Percentiles rank a stretch among this genome's conserved stretches.
These are phyloP conservation scores for Solanum chilense DNA, from an alignment of 257 asterid species.

Conservation along the genomic window DNA sequence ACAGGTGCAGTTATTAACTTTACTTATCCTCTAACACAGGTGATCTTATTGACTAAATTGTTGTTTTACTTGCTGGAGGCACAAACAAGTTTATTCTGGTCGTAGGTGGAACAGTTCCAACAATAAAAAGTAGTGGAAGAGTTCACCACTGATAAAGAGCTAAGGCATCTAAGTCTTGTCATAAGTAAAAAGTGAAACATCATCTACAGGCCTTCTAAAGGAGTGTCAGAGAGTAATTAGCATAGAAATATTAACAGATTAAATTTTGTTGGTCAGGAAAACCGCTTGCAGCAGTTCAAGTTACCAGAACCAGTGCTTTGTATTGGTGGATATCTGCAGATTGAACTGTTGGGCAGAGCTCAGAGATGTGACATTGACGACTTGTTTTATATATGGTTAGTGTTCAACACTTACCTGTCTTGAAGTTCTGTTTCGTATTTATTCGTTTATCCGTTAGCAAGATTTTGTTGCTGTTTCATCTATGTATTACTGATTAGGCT, in stretches of 20 bases:
- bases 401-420: neutral
- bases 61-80: neutral
- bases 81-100: neutral
- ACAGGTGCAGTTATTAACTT: slow-evolving; percentile 3
- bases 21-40: neutral
- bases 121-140: neutral
- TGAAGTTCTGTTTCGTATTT: neutral
- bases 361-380: slow-evolving; percentile 58
- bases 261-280: slow-evolving; percentile 40
- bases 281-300: slow-evolving; percentile 65
- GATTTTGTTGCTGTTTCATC: neutral
- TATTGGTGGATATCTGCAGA: slow-evolving; percentile 63
- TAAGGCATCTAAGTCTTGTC: neutral
- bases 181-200: neutral
- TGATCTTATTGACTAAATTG: neutral
- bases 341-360: slow-evolving; percentile 61
- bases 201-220: neutral
- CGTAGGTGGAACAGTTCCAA: neutral
- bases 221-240: neutral
- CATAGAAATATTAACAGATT: neutral
- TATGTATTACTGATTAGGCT: neutral
- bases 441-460: neutral
- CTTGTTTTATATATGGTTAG: slow-evolving; percentile 69
- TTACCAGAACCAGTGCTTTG: slow-evolving; percentile 72
- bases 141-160: neutral